Conservation (phyloP, 495 filamentous ascomycete species). For the Lepidopterella palustris region DNA sequence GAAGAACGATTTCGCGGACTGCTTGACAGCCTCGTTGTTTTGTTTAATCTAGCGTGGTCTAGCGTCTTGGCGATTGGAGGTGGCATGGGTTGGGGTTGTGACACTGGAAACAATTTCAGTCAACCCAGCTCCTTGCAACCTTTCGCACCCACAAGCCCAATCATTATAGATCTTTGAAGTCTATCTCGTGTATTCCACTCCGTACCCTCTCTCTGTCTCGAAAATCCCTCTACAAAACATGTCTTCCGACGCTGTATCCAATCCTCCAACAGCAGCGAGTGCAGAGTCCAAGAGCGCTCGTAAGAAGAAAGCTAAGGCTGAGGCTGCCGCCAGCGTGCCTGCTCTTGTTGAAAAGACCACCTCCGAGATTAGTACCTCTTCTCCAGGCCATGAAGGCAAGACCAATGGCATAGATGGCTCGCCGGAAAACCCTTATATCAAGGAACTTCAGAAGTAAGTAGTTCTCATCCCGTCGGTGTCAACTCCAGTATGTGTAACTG, state of each 20-base stretch:
- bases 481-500: not conserved
- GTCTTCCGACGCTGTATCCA: conserved; percentile 24
- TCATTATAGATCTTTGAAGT: conserved; percentile 1
- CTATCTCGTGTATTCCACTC: conserved; percentile 5
- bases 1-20: too few species aligned
- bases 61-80: not conserved
- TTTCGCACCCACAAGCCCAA: not conserved
- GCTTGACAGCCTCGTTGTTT: too few species aligned
- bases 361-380: conserved; percentile 22
- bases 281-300: conserved; percentile 37
- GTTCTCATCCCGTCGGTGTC: not conserved
- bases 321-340: conserved; percentile 20
- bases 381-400: conserved; percentile 28
- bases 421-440: conserved; percentile 68
- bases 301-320: conserved; percentile 41
- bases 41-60: not conserved
- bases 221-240: conserved; percentile 7
- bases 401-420: conserved; percentile 48
- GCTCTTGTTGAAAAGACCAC: conserved; percentile 13
- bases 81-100: not conserved
- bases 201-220: not conserved
- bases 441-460: conserved; percentile 78
- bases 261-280: conserved; percentile 23
- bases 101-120: conserved; percentile 2
- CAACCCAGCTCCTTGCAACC: not conserved